These are phyloP conservation scores for Selaginella moellendorffii DNA, from an alignment of 75 land plant species.

Conservation along the genomic window DNA sequence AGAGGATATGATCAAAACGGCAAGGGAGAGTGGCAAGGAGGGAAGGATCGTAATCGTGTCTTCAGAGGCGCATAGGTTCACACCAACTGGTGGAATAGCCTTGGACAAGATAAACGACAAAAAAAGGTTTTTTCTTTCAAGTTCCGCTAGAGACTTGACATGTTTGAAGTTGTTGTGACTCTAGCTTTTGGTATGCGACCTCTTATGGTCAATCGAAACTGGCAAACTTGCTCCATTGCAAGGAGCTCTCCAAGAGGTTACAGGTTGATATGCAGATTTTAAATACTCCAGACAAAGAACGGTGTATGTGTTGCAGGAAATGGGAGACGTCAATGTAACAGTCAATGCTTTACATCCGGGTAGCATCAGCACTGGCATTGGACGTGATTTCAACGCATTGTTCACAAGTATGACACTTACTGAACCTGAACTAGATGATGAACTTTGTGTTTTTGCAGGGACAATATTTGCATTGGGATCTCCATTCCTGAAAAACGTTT, in stretches of 20 bases:
- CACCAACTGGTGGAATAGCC: no score
- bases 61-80: conserved; percentile 32
- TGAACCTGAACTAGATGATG: no score
- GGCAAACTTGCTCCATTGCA: conserved; percentile 42
- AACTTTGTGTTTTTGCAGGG: no score
- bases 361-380: not conserved
- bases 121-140: no score
- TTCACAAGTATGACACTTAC: not conserved
- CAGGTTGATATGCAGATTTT: conserved; percentile 17
- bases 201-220: conserved; percentile 58
- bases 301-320: conserved; percentile 5
- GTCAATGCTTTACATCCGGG: not conserved
- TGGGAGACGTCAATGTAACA: conserved; percentile 12
- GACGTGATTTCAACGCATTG: not conserved
- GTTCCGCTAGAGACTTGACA: no score
- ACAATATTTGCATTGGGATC: not conserved
- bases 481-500: not conserved
- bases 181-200: no score
- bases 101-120: no score
- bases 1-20: conserved; percentile 34
- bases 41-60: conserved; percentile 45
- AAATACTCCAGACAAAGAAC: not conserved
- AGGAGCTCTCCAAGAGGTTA: conserved; percentile 40
- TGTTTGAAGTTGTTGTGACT: no score
- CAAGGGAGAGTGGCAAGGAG: conserved; percentile 26